Percentiles rank a stretch among this genome's conserved stretches.
These are phyloP conservation scores for Daedaleopsis nitida DNA, from an alignment of 768 basidiomycete genomes.

Conservation along the genomic window DNA sequence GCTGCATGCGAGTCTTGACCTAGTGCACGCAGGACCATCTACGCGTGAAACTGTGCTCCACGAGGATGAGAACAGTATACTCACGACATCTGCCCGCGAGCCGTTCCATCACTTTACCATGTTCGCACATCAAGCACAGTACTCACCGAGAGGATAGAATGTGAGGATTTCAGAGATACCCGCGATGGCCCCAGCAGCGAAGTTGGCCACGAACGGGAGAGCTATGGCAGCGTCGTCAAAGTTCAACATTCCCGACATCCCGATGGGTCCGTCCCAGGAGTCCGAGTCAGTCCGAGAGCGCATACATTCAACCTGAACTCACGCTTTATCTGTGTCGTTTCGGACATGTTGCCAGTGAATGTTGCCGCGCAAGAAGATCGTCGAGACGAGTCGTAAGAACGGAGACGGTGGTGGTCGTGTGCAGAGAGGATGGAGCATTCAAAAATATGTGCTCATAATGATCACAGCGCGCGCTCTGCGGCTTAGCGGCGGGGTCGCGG, in stretches of 20 bases:
- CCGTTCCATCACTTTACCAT: no score
- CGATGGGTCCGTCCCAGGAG: not conserved
- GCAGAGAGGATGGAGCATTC: not conserved
- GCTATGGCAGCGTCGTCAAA: slow-evolving; percentile 42
- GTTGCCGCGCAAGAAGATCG: not conserved
- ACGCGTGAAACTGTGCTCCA: slow-evolving; percentile 11
- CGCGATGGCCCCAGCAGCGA: slow-evolving; percentile 94
- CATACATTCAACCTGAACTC: not conserved
- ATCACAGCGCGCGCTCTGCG: not conserved
- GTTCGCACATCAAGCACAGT: no score
- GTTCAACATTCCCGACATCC: slow-evolving; percentile 14
- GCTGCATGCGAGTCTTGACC: slow-evolving; percentile 99
- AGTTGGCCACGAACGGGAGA: slow-evolving; percentile 85
- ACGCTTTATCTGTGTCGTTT: slow-evolving; percentile 4
- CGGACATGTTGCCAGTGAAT: not conserved
- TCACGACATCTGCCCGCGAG: slow-evolving; percentile 72
- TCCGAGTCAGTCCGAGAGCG: not conserved
- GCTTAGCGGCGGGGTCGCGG: not conserved
- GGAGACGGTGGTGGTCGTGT: not conserved
- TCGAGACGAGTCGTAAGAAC: not conserved
- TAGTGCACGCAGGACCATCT: slow-evolving; percentile 32
- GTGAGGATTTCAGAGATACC: slow-evolving; percentile 84
- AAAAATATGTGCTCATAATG: not conserved
- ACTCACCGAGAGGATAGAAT: slow-evolving; percentile 87
- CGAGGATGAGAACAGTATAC: slow-evolving; percentile 33